Percentiles rank a stretch among this genome's conserved stretches.
phyloP scores from a whole-genome alignment of 495 filamentous ascomycete species.

The Penicillium atrosanguineum region DNA sequence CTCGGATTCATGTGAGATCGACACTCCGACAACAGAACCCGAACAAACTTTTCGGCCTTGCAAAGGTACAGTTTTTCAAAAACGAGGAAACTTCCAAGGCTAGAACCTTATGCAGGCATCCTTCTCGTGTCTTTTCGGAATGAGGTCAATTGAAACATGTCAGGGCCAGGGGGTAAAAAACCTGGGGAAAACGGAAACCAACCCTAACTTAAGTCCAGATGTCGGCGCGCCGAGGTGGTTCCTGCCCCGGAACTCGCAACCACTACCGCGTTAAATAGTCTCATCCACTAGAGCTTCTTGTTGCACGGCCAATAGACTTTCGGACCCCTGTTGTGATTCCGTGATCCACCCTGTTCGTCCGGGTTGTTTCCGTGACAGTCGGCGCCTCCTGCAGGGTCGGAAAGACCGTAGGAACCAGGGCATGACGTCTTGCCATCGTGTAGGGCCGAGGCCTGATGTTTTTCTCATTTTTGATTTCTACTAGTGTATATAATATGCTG shows the following conservation, averaged over 20 bases:
- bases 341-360: slow-evolving; percentile 9
- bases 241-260: not conserved
- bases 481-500: slow-evolving; percentile 10
- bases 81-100: not conserved
- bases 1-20: slow-evolving; percentile 21
- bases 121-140: not conserved
- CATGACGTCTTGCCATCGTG: slow-evolving; percentile 13
- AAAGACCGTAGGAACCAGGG: slow-evolving; percentile 4
- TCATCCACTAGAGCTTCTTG: slow-evolving; percentile 4
- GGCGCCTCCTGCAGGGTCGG: slow-evolving; percentile 9
- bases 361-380: slow-evolving; percentile 8
- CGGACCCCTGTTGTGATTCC: slow-evolving; percentile 5
- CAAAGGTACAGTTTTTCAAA: not conserved
- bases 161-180: not conserved
- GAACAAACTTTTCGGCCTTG: slow-evolving; percentile 1
- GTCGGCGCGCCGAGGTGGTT: slow-evolving; percentile 9
- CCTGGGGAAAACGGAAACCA: not conserved
- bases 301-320: not conserved
- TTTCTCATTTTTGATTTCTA: slow-evolving; percentile 4
- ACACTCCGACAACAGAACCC: slow-evolving; percentile 2
- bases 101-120: not conserved
- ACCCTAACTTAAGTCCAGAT: too few relatives aligned
- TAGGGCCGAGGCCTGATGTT: not conserved
- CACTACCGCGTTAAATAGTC: not conserved
- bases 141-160: not conserved